These are phyloP conservation scores for Podospora fimiseda DNA, from an alignment of 495 filamentous ascomycete genomes.

Conservation along the genomic window DNA sequence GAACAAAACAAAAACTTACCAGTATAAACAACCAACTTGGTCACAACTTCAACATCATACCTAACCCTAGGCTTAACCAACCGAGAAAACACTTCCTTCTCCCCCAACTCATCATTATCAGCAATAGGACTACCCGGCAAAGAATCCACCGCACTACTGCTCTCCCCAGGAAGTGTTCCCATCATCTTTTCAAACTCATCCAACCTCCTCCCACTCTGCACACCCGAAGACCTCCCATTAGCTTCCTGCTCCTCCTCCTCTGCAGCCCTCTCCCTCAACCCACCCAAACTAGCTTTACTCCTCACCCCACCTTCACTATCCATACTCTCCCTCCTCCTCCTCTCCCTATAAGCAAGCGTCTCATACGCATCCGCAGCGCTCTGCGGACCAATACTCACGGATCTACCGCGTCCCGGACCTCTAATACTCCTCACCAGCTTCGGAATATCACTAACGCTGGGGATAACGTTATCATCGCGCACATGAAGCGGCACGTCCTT, in stretches of 20 bases:
- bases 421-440: conserved; percentile 70
- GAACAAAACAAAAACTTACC: conserved; percentile 44
- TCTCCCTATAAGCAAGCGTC: conserved; percentile 85
- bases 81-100: conserved; percentile 77
- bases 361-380: conserved; percentile 95
- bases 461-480: conserved; percentile 80
- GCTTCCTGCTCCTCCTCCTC: conserved; percentile 12
- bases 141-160: neutral
- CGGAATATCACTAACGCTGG: conserved; percentile 76
- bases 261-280: conserved; percentile 15
- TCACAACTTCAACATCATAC: conserved; percentile 96
- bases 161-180: conserved; percentile 51
- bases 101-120: conserved; percentile 47
- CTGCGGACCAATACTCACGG: conserved; percentile 87
- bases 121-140: conserved; percentile 27
- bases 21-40: conserved; percentile 90
- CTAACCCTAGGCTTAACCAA: conserved; percentile 82
- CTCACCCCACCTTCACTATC: conserved; percentile 16
- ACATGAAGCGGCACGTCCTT: conserved; percentile 70
- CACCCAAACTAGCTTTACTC: conserved; percentile 23
- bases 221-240: conserved; percentile 24
- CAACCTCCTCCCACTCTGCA: conserved; percentile 32
- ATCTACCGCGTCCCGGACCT: conserved; percentile 67
- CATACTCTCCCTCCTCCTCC: conserved; percentile 69
- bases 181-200: conserved; percentile 66